These are phyloP conservation scores for Candida cerambycidarum DNA, from an alignment of 805 yeast species.

Conservation along the genomic window DNA sequence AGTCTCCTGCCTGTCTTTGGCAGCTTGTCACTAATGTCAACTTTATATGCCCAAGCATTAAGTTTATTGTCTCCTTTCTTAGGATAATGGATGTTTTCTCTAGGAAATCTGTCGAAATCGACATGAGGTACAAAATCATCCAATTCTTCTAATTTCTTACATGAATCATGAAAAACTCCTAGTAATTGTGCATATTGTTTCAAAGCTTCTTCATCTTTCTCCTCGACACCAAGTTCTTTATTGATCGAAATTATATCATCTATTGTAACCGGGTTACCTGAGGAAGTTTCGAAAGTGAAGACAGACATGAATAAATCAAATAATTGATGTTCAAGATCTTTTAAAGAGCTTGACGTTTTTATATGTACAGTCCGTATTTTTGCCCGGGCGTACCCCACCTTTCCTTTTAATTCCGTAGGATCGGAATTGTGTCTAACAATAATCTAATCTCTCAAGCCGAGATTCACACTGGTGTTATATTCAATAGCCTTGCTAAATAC, in stretches of 20 bases:
- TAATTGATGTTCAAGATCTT: not conserved
- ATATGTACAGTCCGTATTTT: too few relatives aligned
- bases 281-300: slow-evolving; percentile 21
- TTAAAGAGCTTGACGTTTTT: too few relatives aligned
- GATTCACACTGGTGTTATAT: too few relatives aligned
- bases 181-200: slow-evolving; percentile 23
- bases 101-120: slow-evolving; percentile 31
- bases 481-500: too few relatives aligned
- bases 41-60: slow-evolving; percentile 35
- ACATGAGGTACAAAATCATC: slow-evolving; percentile 29
- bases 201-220: slow-evolving; percentile 19
- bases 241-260: slow-evolving; percentile 21
- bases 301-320: slow-evolving; percentile 19
- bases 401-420: too few relatives aligned
- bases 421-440: not conserved
- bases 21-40: slow-evolving; percentile 24
- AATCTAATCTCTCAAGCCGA: too few relatives aligned
- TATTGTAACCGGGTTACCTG: slow-evolving; percentile 22
- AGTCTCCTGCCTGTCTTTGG: slow-evolving; percentile 15
- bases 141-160: slow-evolving; percentile 22
- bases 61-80: slow-evolving; percentile 20
- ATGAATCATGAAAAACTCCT: slow-evolving; percentile 27
- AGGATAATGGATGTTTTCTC: slow-evolving; percentile 25
- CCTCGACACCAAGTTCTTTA: slow-evolving; percentile 21
- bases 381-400: too few relatives aligned